Evolutionary conservation across 129 eudicot species (phyloP), one percentile per base, ranked within the genome.

Genomic region (Tagetes patula): DNA sequence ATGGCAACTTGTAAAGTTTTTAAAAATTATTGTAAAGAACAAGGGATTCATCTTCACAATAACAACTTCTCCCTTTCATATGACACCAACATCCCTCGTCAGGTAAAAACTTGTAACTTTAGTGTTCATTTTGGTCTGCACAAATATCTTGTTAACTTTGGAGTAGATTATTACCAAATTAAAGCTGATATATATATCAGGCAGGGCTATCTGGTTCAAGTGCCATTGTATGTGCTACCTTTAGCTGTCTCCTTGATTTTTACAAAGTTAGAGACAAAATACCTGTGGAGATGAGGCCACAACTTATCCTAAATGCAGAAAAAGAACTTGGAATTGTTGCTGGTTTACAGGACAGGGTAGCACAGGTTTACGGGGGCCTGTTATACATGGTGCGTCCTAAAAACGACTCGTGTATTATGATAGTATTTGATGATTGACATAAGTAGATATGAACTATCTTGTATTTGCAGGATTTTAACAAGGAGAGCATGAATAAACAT

Each of bases 71-170:
- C 87, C 5, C 79, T 95, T 40, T 94, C 99, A 10, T 95, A 95
- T n/a, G 99, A 90, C 4, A 95, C 99, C 41, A 95, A 90, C 73
- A 95, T 95, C 74, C 99, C 99, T 80, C 99, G 99, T 62, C 99
- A 95, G 99, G 99, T 95, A 72, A 64, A 37, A 34, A 3, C 42
- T 58, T 61, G 30, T 64, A 39, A 5, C 31, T 69, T 49, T 34
- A 0, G 32, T 68, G 5, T 68, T 68, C 73, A 47, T 68, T 68
- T 31, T 10, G 43, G n/a, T 50, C 27, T 27, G 8, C n/a, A 27
- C 7, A 38, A 66, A 20, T 8, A 20, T 43, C 20, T 3, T 43
- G 39, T 55, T 67, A 68, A 5, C 14, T 45, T 43, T 66, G 7
- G 8, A 34, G 38, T 56, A 56, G 13, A 56, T 6, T 8, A 30